Percentiles rank a stretch among this genome's conserved stretches.
phyloP scores from a whole-genome alignment of 768 basidiomycete genomes.

The Russula virescens region DNA sequence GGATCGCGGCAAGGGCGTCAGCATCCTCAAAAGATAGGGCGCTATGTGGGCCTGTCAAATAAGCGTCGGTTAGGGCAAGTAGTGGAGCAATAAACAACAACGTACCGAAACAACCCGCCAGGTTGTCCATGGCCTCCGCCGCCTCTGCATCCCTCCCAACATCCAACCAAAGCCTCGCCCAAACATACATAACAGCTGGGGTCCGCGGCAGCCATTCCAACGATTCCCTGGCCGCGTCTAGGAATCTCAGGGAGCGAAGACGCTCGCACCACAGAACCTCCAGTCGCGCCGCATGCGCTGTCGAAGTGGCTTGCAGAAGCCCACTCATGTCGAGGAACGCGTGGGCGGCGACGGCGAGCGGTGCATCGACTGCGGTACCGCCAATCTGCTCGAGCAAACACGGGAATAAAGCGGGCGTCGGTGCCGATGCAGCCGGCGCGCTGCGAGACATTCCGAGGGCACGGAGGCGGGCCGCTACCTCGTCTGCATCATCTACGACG shows the following conservation, averaged over 20 bases:
- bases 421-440: conserved; percentile 3
- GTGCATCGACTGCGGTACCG: conserved; percentile 32
- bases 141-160: conserved; percentile 70
- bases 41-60: conserved; percentile 41
- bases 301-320: conserved; percentile 61
- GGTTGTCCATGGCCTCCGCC: conserved; percentile 60
- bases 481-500: conserved; percentile 39
- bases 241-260: conserved; percentile 58
- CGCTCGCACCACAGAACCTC: conserved; percentile 72
- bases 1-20: conserved; percentile 53
- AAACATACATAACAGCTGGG: conserved; percentile 69
- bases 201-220: conserved; percentile 76
- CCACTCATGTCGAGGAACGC: conserved; percentile 63
- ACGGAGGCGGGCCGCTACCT: conserved; percentile 56
- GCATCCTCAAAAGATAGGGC: conserved; percentile 54
- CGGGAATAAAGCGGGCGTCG: conserved; percentile 56
- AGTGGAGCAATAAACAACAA: neutral
- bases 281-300: conserved; percentile 56
- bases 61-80: conserved; percentile 15
- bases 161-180: conserved; percentile 59
- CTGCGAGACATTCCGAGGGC: conserved; percentile 63
- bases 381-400: conserved; percentile 52
- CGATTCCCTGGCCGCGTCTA: conserved; percentile 54
- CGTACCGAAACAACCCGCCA: conserved; percentile 73
- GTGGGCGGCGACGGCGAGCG: conserved; percentile 58